Base-by-base conservation (phyloP, 306 rosid genomes). In the Inga laurina region DNA sequence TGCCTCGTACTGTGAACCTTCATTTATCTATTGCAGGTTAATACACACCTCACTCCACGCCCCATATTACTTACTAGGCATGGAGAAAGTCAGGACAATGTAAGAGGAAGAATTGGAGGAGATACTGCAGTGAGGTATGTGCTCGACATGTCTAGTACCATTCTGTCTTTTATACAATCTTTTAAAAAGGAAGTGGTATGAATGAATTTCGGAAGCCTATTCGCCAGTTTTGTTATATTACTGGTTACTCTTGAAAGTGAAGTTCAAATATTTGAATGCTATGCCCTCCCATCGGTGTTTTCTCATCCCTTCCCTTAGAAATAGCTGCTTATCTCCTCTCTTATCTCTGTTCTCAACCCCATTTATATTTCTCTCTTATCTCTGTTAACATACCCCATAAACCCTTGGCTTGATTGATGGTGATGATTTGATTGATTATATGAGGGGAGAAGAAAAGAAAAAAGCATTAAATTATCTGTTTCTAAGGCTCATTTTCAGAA, bases 11-110 rank as follows among this genome's bases (percentile, higher is more conserved):
- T 22, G 54, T 43, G 54, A 43, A 71, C 19, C 74, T 41, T 70
- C 54, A n/a, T 43, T 19, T n/a, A 24, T 71, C 54, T 71, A 41
- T 11, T 87, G 87, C 86, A 96, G 99, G 93, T 96, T 72, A 96
- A 96, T 89, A 96, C 97, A 8, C 99, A 96, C 82, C 97, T 94
- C 77, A 96, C 97, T 4, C 98, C 98, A 27, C 98, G 97, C 48
- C 99, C 99, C 73, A 96, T 96, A 81, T 88, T 96, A 80, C 99
- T 96, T 68, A 96, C 99, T 57, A 90, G 97, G 77, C 99, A 96
- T 82, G 99, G 99, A 70, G 99, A 96, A 89, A 96, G 99, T 88
- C 91, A 57, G 94, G 93, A 91, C 87, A 96, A 94, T 86, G 97
- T 96, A 61, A 87, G 99, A 84, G 98, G 93, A 51, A 90, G 99